Conservation (phyloP, 164 flowering plant genomes). For the Protea cynaroides region DNA sequence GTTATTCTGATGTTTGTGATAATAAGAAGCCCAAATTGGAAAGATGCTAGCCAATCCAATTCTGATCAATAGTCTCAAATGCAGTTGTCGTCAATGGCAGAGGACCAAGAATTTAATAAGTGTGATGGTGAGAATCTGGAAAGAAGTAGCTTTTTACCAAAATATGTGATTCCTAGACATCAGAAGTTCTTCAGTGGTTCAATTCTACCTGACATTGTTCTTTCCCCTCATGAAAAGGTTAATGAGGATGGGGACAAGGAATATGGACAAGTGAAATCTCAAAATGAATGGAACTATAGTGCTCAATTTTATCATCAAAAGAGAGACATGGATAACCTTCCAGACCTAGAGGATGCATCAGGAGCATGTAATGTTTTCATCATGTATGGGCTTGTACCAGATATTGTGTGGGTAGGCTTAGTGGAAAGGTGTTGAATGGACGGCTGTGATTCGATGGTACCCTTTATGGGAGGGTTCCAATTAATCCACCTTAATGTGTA, state of each 20-base stretch:
- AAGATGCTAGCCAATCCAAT: slow-evolving; percentile 28
- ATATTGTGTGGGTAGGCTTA: too few species aligned
- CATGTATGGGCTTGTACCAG: too few species aligned
- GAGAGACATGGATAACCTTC: slow-evolving; percentile 42
- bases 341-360: too few species aligned
- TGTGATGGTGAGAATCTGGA: slow-evolving; percentile 37
- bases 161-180: slow-evolving; percentile 28
- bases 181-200: slow-evolving; percentile 59
- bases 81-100: slow-evolving; percentile 21
- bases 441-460: too few species aligned
- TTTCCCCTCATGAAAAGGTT: slow-evolving; percentile 39
- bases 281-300: slow-evolving; percentile 60
- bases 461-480: too few species aligned
- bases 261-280: slow-evolving; percentile 36
- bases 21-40: slow-evolving; percentile 45
- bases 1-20: slow-evolving; percentile 71
- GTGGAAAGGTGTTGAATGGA: too few species aligned
- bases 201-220: slow-evolving; percentile 46
- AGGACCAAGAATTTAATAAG: slow-evolving; percentile 32
- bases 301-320: slow-evolving; percentile 65
- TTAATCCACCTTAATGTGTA: too few species aligned
- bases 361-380: too few species aligned
- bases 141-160: slow-evolving; percentile 37
- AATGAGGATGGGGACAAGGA: slow-evolving; percentile 67
- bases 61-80: slow-evolving; percentile 25